phyloP scores from a whole-genome alignment of 2,329 filamentous ascomycete genomes.

The Didymella pinodella region DNA sequence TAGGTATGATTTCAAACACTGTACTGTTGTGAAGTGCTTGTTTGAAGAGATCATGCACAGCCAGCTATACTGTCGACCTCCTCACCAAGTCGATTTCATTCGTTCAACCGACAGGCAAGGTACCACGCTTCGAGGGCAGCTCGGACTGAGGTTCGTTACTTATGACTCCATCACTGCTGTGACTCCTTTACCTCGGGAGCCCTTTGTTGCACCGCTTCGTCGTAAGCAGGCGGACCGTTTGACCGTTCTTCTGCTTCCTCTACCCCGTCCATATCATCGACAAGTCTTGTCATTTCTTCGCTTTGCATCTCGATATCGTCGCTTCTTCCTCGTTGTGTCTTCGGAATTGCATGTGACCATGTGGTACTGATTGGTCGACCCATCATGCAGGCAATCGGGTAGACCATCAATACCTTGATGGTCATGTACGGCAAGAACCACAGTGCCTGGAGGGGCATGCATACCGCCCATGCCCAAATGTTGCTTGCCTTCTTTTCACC shows the following conservation, averaged over 20 bases:
- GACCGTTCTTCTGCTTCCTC: slow-evolving; percentile 10
- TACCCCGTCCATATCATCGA: slow-evolving; percentile 19
- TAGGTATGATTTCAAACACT: slow-evolving; percentile 1
- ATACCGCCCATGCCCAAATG: slow-evolving; percentile 14
- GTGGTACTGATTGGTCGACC: slow-evolving; percentile 6
- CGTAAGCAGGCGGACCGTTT: slow-evolving; percentile 11
- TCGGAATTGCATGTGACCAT: background rate
- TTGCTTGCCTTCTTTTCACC: background rate
- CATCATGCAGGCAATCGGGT: slow-evolving; percentile 22
- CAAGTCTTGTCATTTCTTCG: slow-evolving; percentile 23
- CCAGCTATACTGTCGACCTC: background rate
- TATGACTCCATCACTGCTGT: background rate
- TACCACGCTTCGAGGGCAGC: background rate
- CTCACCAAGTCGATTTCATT: background rate
- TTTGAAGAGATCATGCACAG: background rate
- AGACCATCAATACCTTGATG: slow-evolving; percentile 5
- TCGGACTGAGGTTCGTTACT: background rate
- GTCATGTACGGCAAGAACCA: slow-evolving; percentile 6
- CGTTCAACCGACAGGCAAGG: background rate
- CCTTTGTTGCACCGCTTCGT: slow-evolving; percentile 5
- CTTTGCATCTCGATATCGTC: slow-evolving; percentile 24
- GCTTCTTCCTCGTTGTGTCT: background rate
- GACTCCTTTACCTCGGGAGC: background rate
- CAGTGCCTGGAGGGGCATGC: slow-evolving; percentile 17
- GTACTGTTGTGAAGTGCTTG: background rate